Percentiles rank a stretch among this genome's conserved stretches.
Conservation (phyloP, 1,284 basidiomycete species). For the Moniliophthora roreri region DNA sequence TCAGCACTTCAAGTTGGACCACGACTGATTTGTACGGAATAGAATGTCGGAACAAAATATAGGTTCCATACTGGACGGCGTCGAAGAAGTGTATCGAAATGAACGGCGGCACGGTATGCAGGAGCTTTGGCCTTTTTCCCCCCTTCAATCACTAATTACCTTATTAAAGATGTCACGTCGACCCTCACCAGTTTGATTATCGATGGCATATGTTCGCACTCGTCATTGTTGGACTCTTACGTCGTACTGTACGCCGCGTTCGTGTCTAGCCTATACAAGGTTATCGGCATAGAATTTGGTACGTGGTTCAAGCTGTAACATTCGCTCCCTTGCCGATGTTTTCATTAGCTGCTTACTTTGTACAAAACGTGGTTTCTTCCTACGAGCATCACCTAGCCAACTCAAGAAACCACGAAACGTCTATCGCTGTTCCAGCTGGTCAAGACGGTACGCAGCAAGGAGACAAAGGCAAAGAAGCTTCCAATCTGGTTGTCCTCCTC, state of each 20-base stretch:
- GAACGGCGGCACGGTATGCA: conserved; percentile 77
- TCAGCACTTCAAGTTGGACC: neutral
- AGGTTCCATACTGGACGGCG: conserved; percentile 71
- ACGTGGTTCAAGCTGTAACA: conserved; percentile 22
- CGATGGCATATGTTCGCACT: conserved; percentile 80
- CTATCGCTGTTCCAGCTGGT: conserved; percentile 12
- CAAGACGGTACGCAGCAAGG: conserved; percentile 16
- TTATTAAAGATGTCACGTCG: conserved; percentile 74
- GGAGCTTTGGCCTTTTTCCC: conserved; percentile 7
- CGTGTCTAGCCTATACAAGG: conserved; percentile 80
- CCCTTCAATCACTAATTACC: conserved; percentile 9
- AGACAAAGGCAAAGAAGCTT: conserved; percentile 76
- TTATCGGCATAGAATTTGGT: conserved; percentile 92
- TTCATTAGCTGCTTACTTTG: conserved; percentile 69
- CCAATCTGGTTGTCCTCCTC: conserved; percentile 86
- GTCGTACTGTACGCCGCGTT: conserved; percentile 91
- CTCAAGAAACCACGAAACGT: conserved; percentile 22
- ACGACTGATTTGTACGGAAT: neutral
- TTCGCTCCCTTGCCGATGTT: neutral
- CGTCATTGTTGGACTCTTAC: conserved; percentile 87
- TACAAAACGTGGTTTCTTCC: conserved; percentile 64
- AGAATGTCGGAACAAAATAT: conserved; percentile 94
- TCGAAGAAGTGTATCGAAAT: conserved; percentile 80
- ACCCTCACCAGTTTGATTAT: conserved; percentile 81
- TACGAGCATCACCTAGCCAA: conserved; percentile 62